These are phyloP conservation scores for Cladobotryum protrusum DNA, from an alignment of 2,329 filamentous ascomycete genomes.

Conservation along the genomic window DNA sequence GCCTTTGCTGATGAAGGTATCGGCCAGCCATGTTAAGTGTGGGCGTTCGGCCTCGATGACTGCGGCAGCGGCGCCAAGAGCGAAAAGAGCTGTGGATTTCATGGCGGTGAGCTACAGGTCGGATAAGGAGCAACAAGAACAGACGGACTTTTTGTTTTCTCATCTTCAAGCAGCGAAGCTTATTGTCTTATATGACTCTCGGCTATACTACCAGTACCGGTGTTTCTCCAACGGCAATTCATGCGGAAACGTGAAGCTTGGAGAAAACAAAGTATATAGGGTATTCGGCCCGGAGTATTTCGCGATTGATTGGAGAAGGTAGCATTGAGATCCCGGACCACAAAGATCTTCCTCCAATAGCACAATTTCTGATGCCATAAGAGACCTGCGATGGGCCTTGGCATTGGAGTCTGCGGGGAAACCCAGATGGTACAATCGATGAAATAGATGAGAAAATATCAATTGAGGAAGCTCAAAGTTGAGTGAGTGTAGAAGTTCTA, in stretches of 20 bases:
- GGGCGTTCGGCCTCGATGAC: background rate
- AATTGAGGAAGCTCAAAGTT: too few species aligned
- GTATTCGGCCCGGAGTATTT: background rate
- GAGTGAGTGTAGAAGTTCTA: too few species aligned
- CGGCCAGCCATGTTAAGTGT: slow-evolving; percentile 35
- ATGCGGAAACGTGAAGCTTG: background rate
- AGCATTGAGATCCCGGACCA: background rate
- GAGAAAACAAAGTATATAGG: background rate
- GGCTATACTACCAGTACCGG: too few species aligned
- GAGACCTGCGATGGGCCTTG: background rate
- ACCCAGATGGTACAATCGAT: background rate
- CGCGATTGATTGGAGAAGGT: background rate
- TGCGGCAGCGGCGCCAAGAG: background rate
- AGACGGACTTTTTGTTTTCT: background rate
- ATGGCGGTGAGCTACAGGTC: background rate
- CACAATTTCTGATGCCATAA: background rate
- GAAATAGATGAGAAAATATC: too few species aligned
- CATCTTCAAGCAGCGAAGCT: too few species aligned
- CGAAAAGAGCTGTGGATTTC: background rate
- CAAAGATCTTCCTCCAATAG: background rate
- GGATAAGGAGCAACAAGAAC: background rate
- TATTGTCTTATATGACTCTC: background rate
- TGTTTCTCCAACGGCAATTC: background rate
- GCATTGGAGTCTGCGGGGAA: background rate
- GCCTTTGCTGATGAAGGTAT: slow-evolving; percentile 39